phyloP scores from a whole-genome alignment of 352 stramenopile genomes.

The Pythium sp. region DNA sequence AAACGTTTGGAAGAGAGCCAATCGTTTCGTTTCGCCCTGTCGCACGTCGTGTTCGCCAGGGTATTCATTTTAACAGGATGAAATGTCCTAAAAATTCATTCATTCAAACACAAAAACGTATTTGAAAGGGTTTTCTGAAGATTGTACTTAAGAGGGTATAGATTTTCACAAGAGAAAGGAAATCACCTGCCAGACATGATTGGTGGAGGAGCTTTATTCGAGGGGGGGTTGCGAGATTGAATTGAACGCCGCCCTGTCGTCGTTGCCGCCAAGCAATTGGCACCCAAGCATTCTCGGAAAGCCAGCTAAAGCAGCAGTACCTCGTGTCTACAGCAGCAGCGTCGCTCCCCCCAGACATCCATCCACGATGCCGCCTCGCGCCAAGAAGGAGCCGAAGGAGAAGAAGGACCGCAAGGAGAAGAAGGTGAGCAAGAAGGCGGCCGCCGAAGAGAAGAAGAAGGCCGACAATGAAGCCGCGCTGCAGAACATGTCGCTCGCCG shows the following conservation, averaged over 20 bases:
- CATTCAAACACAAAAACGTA: not conserved
- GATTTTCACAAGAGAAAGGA: not conserved
- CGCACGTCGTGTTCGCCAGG: not conserved
- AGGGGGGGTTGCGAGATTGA: conserved; percentile 1
- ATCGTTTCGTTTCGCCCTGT: conserved; percentile 10
- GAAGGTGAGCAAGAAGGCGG: conserved; percentile 76
- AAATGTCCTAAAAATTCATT: no score
- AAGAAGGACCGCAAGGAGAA: conserved; percentile 80
- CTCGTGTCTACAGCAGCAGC: not conserved
- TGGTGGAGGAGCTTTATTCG: conserved; percentile 18
- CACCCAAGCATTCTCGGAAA: conserved; percentile 7
- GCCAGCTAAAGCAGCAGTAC: conserved; percentile 7
- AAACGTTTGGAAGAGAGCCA: conserved; percentile 2
- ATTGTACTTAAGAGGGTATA: not conserved
- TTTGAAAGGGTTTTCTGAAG: conserved; percentile 5
- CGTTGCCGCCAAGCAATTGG: not conserved
- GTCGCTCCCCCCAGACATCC: not conserved
- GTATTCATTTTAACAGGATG: not conserved
- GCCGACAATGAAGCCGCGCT: conserved; percentile 61
- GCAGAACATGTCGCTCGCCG: conserved; percentile 72
- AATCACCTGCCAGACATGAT: not conserved
- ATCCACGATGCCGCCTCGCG: conserved; percentile 12
- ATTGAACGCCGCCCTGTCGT: not conserved
- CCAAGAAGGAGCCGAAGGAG: conserved; percentile 50
- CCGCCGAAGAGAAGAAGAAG: conserved; percentile 76